A percentile compares a stretch with the other conserved stretches of the same genome.
Conservation (phyloP, 257 asterid genomes). For the Solanum chmielewskii region DNA sequence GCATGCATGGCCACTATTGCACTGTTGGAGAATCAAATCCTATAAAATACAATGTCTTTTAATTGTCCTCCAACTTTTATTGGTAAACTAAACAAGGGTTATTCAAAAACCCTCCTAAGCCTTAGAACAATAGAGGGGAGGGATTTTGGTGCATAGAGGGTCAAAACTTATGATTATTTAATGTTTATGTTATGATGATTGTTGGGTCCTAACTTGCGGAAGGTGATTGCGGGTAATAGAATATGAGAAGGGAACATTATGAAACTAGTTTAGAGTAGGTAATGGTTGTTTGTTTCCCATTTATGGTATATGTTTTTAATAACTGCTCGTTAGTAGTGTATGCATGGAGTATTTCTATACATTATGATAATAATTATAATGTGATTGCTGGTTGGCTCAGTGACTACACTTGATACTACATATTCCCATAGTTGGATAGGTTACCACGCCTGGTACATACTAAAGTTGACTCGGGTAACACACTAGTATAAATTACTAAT, state of each 20-base stretch:
- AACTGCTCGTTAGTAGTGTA: not conserved
- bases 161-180: not conserved
- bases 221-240: not conserved
- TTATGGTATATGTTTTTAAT: not conserved
- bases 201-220: not conserved
- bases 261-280: not conserved
- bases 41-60: not conserved
- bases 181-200: not conserved
- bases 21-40: not conserved
- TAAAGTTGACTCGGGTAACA: not conserved
- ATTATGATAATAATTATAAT: not conserved
- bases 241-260: not conserved
- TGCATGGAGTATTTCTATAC: not conserved
- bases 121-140: not conserved
- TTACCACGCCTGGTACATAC: not conserved
- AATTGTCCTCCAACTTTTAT: not conserved
- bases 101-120: not conserved
- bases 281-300: not conserved
- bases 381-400: not conserved
- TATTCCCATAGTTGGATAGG: not conserved
- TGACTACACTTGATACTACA: not conserved
- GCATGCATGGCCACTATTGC: not conserved
- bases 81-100: not conserved
- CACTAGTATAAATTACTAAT: not conserved
- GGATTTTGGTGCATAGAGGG: not conserved